Evolutionary conservation across 169 alveolate species (phyloP).

Genomic region (Plasmodium malariae): DNA sequence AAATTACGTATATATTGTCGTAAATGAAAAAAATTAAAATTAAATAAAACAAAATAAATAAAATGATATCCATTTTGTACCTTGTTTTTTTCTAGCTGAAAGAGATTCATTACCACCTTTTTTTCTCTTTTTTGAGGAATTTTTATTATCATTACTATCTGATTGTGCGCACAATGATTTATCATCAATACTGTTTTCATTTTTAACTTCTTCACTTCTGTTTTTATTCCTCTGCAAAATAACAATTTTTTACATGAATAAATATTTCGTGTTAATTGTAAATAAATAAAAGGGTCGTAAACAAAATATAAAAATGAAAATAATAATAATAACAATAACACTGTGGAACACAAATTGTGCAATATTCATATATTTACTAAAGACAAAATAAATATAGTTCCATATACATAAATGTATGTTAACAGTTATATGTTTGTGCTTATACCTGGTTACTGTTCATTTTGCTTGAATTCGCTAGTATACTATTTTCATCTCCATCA

Average conservation of each 20-base stretch:
- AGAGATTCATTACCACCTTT: slow-evolving; percentile 14
- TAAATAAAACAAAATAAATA: not conserved
- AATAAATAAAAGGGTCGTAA: not conserved
- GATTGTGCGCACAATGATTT: slow-evolving; percentile 20
- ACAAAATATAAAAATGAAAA: not conserved
- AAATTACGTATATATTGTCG: not conserved
- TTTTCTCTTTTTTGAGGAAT: slow-evolving; percentile 66
- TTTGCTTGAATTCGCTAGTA: not conserved
- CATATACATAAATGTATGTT: not conserved
- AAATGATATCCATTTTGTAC: slow-evolving; percentile 15
- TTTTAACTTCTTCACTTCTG: slow-evolving; percentile 16
- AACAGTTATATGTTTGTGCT: not conserved
- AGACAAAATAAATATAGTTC: not conserved
- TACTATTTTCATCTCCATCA: slow-evolving; percentile 1
- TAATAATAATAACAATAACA: not conserved
- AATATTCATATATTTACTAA: slow-evolving; percentile 10
- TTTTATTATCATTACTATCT: slow-evolving; percentile 49
- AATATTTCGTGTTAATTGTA: too few relatives aligned
- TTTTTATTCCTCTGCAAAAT: not conserved
- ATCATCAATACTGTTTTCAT: slow-evolving; percentile 42
- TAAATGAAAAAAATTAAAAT: not conserved
- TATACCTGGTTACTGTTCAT: slow-evolving; percentile 14
- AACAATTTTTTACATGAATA: not conserved
- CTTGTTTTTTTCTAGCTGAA: slow-evolving; percentile 72
- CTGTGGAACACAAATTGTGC: not conserved